Conservation (phyloP, 176 grass and related monocot species). For the Rhipidocladum racemiflorum region DNA sequence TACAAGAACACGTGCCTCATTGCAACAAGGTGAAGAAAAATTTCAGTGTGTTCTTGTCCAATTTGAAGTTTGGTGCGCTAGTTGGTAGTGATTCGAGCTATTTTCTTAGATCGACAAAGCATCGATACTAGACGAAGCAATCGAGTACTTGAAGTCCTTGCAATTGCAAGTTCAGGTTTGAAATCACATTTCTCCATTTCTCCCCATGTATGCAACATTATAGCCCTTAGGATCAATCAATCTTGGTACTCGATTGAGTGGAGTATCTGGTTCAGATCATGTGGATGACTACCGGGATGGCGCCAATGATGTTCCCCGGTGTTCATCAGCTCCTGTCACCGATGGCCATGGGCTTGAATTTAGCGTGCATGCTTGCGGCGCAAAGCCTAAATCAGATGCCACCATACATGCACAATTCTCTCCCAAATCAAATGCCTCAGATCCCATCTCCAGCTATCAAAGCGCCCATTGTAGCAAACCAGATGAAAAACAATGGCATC, state of each 20-base stretch:
- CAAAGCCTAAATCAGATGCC: conserved; percentile 46
- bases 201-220: background rate
- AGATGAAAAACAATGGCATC: conserved; percentile 30
- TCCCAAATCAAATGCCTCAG: conserved; percentile 50
- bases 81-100: background rate
- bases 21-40: conserved; percentile 67
- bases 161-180: conserved; percentile 89
- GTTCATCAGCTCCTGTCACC: conserved; percentile 56
- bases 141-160: conserved; percentile 87
- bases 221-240: background rate
- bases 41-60: background rate
- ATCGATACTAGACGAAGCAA: conserved; percentile 80
- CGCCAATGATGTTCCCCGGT: conserved; percentile 68
- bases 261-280: too few species aligned
- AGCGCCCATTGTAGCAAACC: conserved; percentile 28
- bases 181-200: background rate
- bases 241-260: background rate
- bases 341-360: conserved; percentile 45
- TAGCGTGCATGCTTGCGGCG: conserved; percentile 29
- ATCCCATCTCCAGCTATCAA: conserved; percentile 32
- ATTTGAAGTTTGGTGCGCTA: background rate
- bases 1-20: conserved; percentile 89
- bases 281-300: too few species aligned
- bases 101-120: conserved; percentile 77
- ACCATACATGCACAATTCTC: conserved; percentile 36